Percentiles rank a stretch among this genome's conserved stretches.
Conservation (phyloP, 1,284 basidiomycete genomes). For the Retiboletus flavoniger region DNA sequence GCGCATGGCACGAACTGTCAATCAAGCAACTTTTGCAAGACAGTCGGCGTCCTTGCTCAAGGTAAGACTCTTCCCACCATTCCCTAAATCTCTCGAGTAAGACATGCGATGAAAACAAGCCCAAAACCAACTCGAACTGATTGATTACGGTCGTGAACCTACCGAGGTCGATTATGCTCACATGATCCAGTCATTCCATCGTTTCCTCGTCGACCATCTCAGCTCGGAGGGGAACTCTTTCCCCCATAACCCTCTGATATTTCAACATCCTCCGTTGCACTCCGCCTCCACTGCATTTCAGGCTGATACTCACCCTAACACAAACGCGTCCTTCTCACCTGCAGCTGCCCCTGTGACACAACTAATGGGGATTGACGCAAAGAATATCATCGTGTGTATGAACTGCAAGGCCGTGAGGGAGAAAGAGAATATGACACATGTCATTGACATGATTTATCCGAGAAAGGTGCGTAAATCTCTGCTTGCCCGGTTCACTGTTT, state of each 20-base stretch:
- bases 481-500: not conserved
- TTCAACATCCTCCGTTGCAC: slow-evolving; percentile 29
- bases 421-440: slow-evolving; percentile 75
- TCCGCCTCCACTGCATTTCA: slow-evolving; percentile 15
- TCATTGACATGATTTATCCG: slow-evolving; percentile 89
- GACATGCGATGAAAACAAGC: slow-evolving; percentile 31
- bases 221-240: slow-evolving; percentile 66
- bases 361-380: slow-evolving; percentile 74
- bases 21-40: slow-evolving; percentile 94
- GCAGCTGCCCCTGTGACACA: slow-evolving; percentile 73
- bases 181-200: slow-evolving; percentile 93
- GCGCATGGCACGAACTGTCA: slow-evolving; percentile 95
- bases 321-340: slow-evolving; percentile 33
- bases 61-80: slow-evolving; percentile 42
- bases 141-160: slow-evolving; percentile 83
- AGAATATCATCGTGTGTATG: slow-evolving; percentile 73
- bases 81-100: not conserved
- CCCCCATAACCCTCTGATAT: slow-evolving; percentile 60
- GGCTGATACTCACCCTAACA: slow-evolving; percentile 13
- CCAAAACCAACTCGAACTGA: slow-evolving; percentile 82
- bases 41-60: slow-evolving; percentile 79
- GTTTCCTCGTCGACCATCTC: slow-evolving; percentile 86
- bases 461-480: slow-evolving; percentile 55
- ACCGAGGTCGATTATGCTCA: slow-evolving; percentile 76
- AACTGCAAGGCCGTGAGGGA: slow-evolving; percentile 70